A percentile compares a stretch with the other conserved stretches of the same genome.
Evolutionary conservation across 768 basidiomycete genomes (phyloP).

Genomic region (Lentinula raphanica): DNA sequence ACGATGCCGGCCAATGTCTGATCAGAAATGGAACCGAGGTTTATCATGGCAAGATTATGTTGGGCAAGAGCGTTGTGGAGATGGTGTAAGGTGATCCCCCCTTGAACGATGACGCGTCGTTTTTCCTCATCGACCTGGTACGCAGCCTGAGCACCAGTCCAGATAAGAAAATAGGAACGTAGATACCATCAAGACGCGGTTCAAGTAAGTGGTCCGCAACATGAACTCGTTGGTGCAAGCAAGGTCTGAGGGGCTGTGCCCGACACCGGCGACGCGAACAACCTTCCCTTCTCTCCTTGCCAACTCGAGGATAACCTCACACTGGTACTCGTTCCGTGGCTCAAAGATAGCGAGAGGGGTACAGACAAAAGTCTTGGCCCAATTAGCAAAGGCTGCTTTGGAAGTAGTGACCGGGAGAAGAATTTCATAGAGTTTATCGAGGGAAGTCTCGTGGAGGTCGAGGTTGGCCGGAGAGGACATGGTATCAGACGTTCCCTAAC

Average conservation of each 20-base stretch:
- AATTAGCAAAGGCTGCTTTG: constrained; percentile 65
- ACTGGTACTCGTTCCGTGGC: constrained; percentile 65
- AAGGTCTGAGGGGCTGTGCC: constrained; percentile 91
- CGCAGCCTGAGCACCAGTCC: constrained; percentile 15
- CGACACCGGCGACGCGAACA: constrained; percentile 81
- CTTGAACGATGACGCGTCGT: constrained; percentile 63
- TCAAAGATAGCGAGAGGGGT: constrained; percentile 67
- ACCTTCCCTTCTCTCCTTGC: constrained; percentile 66
- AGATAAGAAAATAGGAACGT: constrained; percentile 18
- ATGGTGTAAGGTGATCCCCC: constrained; percentile 71
- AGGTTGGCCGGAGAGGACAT: constrained; percentile 32
- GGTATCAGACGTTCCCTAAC: constrained; percentile 18
- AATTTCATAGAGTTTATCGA: constrained; percentile 43
- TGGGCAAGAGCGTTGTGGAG: constrained; percentile 65
- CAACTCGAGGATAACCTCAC: constrained; percentile 72
- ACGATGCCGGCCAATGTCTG: constrained; percentile 91
- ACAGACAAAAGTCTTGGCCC: constrained; percentile 79
- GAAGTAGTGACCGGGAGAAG: constrained; percentile 50
- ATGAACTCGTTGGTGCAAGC: constrained; percentile 87
- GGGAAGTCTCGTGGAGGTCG: constrained; percentile 34
- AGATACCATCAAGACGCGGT: constrained; percentile 73
- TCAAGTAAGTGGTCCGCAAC: constrained; percentile 71
- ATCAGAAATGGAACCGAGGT: constrained; percentile 94
- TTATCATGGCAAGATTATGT: constrained; percentile 78
- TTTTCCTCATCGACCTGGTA: constrained; percentile 67